Evolutionary conservation across 306 rosid genomes (phyloP).

Genomic region (Acacia confusa): DNA sequence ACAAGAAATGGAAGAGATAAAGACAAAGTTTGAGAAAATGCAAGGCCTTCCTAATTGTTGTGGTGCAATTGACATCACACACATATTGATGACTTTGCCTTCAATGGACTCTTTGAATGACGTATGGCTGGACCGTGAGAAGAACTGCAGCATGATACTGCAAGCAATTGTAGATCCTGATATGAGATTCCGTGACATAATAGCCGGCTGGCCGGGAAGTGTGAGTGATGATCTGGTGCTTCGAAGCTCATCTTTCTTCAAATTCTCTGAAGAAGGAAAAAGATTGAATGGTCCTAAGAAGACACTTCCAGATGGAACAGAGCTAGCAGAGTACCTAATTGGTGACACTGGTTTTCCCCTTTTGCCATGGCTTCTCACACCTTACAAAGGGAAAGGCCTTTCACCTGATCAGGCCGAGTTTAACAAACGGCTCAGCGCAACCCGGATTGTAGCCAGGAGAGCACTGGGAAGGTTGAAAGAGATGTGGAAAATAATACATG

Average conservation of each 20-base stretch:
- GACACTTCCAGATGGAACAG: conserved; percentile 48
- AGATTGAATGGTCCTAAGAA: conserved; percentile 52
- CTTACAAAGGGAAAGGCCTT: conserved; percentile 60
- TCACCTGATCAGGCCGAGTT: conserved; percentile 52
- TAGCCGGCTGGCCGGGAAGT: conserved; percentile 94
- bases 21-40: conserved; percentile 66
- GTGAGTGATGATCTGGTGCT: conserved; percentile 63
- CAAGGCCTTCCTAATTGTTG: conserved; percentile 79
- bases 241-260: conserved; percentile 61
- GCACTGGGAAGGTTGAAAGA: conserved; percentile 80
- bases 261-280: conserved; percentile 58
- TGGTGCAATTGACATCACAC: conserved; percentile 83
- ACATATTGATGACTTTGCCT: conserved; percentile 85
- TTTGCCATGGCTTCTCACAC: conserved; percentile 85
- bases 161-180: conserved; percentile 85
- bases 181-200: conserved; percentile 72
- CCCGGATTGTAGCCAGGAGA: conserved; percentile 68
- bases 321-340: conserved; percentile 60
- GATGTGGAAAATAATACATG: conserved; percentile 78
- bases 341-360: conserved; percentile 82
- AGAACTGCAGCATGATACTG: conserved; percentile 88
- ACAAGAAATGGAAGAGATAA: conserved; percentile 60
- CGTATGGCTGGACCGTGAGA: conserved; percentile 76
- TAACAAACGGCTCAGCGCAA: conserved; percentile 59
- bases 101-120: conserved; percentile 45